phyloP scores from a whole-genome alignment of 2,329 filamentous ascomycete genomes.

The Hypoxylon sp. region DNA sequence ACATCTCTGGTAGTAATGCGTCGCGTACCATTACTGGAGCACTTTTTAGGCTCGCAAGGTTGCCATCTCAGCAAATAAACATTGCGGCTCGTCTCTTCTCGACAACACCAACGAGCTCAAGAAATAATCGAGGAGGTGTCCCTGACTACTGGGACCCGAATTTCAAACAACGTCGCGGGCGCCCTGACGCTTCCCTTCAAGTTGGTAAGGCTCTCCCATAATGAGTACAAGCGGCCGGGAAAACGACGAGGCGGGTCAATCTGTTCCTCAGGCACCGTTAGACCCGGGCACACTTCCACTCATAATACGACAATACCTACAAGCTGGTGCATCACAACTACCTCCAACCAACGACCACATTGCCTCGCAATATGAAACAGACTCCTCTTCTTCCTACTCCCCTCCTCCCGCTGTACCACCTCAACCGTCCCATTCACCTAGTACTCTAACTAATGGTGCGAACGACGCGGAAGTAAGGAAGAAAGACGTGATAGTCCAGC shows the following conservation, averaged over 20 bases:
- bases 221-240: conserved; percentile 13
- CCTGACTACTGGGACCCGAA: not conserved
- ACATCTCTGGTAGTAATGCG: not conserved
- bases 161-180: too few species aligned
- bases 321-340: not conserved
- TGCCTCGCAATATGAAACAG: not conserved
- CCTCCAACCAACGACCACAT: not conserved
- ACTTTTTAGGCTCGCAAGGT: not conserved
- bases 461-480: not conserved
- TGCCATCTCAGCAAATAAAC: not conserved
- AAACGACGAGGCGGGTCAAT: not conserved
- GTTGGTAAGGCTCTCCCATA: not conserved
- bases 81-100: conserved; percentile 1
- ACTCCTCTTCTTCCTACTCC: not conserved
- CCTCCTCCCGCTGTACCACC: not conserved
- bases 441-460: not conserved
- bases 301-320: not conserved
- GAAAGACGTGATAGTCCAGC: conserved; percentile 36
- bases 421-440: not conserved
- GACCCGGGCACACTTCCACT: not conserved
- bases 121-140: not conserved
- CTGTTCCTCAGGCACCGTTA: not conserved
- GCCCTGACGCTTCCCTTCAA: too few species aligned
- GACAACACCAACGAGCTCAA: not conserved
- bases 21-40: conserved; percentile 1